A percentile compares a stretch with the other conserved stretches of the same genome.
Evolutionary conservation across 2,329 filamentous ascomycete genomes (phyloP).

Genomic region (Fusarium metavorans): DNA sequence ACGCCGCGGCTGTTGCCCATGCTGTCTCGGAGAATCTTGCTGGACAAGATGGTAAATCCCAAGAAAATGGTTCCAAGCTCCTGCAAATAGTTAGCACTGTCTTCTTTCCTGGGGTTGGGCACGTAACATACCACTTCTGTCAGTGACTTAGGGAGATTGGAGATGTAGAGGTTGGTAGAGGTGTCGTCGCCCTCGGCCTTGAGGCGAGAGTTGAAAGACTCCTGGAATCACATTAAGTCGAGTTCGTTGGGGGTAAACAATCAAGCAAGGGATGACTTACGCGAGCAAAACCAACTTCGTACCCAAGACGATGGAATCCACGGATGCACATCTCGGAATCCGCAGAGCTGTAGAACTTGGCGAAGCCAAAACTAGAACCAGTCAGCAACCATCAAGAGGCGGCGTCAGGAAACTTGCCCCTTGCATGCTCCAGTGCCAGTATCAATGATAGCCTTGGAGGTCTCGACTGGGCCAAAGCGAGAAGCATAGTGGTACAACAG

Average conservation of each 20-base stretch:
- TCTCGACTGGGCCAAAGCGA: constrained; percentile 93
- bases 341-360: constrained; percentile 89
- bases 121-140: constrained; percentile 81
- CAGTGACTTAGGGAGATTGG: constrained; percentile 92
- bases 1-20: constrained; percentile 96
- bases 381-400: constrained; percentile 15
- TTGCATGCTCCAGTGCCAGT: constrained; percentile 94
- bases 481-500: constrained; percentile 84
- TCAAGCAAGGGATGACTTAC: constrained; percentile 64
- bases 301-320: constrained; percentile 92
- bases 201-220: constrained; percentile 97
- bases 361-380: constrained; percentile 86
- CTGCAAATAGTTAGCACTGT: constrained; percentile 52
- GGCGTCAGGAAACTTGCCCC: constrained; percentile 71
- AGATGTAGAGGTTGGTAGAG: constrained; percentile 98
- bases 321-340: constrained; percentile 97
- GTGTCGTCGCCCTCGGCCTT: constrained; percentile 92
- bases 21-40: constrained; percentile 92
- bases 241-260: neutral
- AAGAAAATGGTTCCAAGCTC: constrained; percentile 83
- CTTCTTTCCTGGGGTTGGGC: neutral
- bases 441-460: constrained; percentile 98
- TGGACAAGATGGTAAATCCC: constrained; percentile 87
- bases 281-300: constrained; percentile 96
- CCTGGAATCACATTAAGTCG: constrained; percentile 62